A percentile compares a stretch with the other conserved stretches of the same genome.
These are phyloP conservation scores for Aegilops sharonensis DNA, from an alignment of 176 grass and related monocot genomes.

Conservation along the genomic window DNA sequence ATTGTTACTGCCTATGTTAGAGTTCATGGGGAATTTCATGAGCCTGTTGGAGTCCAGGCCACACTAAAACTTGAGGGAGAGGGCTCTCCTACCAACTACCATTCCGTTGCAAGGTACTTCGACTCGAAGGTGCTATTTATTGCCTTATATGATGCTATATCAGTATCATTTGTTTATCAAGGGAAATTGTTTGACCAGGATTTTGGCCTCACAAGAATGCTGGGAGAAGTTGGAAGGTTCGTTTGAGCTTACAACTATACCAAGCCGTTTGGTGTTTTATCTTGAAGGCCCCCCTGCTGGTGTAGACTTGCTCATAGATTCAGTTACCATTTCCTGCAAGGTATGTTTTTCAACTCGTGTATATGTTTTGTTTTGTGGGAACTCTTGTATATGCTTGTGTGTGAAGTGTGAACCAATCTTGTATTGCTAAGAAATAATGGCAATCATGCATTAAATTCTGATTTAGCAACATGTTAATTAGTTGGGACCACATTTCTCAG, in stretches of 20 bases:
- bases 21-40: constrained; percentile 61
- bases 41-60: constrained; percentile 48
- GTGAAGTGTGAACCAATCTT: background rate
- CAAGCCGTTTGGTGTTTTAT: constrained; percentile 57
- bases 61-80: constrained; percentile 71
- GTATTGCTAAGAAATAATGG: background rate
- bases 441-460: constrained; percentile 5
- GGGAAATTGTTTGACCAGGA: constrained; percentile 41
- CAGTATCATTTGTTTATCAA: constrained; percentile 7
- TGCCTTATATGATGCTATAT: constrained; percentile 23
- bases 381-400: constrained; percentile 1
- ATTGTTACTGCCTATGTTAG: constrained; percentile 57
- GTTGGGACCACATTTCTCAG: background rate
- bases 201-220: constrained; percentile 47
- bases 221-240: constrained; percentile 92
- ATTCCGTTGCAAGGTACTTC: constrained; percentile 63
- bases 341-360: constrained; percentile 30
- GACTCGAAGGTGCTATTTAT: constrained; percentile 1
- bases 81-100: constrained; percentile 52
- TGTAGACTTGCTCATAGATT: constrained; percentile 89
- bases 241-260: constrained; percentile 57
- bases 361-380: background rate
- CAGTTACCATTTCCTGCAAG: constrained; percentile 57
- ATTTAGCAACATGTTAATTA: constrained; percentile 1
- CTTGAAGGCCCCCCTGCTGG: constrained; percentile 75